Evolutionary conservation across 2,329 filamentous ascomycete species (phyloP).

Genomic region (Tolypocladium nubicola): DNA sequence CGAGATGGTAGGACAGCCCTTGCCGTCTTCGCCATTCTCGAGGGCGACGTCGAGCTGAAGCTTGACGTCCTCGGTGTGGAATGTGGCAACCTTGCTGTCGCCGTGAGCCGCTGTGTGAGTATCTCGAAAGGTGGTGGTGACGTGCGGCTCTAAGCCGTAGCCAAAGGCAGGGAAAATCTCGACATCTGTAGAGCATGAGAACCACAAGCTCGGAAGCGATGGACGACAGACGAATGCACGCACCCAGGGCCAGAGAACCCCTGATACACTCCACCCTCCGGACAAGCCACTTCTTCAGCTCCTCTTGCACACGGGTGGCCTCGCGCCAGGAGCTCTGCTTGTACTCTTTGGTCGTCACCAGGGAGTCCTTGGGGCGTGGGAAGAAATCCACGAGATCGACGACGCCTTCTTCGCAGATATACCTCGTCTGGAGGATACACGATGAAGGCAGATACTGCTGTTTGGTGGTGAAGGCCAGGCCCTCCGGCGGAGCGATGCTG

Average conservation of each 20-base stretch:
- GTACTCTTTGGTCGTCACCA: slow-evolving; percentile 35
- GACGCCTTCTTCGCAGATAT: slow-evolving; percentile 65
- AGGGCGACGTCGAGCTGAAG: slow-evolving; percentile 60
- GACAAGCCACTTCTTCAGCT: slow-evolving; percentile 61
- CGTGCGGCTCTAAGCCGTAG: slow-evolving; percentile 55
- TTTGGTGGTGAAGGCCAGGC: slow-evolving; percentile 54
- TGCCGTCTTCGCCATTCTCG: slow-evolving; percentile 37
- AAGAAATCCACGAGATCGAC: slow-evolving; percentile 68
- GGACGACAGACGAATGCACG: not conserved
- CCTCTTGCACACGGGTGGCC: slow-evolving; percentile 41
- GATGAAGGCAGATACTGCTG: slow-evolving; percentile 68
- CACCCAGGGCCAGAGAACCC: slow-evolving; percentile 51
- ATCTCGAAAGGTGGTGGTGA: slow-evolving; percentile 41
- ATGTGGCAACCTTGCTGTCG: slow-evolving; percentile 51
- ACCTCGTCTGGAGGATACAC: slow-evolving; percentile 68
- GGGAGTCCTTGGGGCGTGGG: slow-evolving; percentile 52
- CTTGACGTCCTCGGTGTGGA: slow-evolving; percentile 46
- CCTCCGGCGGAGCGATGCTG: slow-evolving; percentile 46
- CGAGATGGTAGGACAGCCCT: slow-evolving; percentile 36
- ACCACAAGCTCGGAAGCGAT: not conserved
- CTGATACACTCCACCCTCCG: slow-evolving; percentile 64
- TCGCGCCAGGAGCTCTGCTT: slow-evolving; percentile 44
- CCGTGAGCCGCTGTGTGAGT: slow-evolving; percentile 25
- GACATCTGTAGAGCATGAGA: slow-evolving; percentile 32
- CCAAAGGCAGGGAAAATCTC: slow-evolving; percentile 65